These are phyloP conservation scores for Solanum microdontum DNA, from an alignment of 257 asterid genomes.

Conservation along the genomic window DNA sequence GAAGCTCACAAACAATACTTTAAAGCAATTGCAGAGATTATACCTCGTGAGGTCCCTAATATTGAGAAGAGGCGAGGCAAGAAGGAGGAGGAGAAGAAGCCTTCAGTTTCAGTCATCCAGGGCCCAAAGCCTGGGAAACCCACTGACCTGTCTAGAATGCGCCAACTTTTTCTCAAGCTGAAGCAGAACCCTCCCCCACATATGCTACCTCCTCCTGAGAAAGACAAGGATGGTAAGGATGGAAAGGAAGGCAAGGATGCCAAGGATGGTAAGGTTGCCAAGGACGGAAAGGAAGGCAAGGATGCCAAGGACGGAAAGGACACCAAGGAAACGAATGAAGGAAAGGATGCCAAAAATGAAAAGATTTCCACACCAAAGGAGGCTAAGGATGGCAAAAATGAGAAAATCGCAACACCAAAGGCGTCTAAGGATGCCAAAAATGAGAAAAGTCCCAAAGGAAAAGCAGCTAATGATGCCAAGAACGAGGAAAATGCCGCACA, in stretches of 20 bases:
- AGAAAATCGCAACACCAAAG: conserved; percentile 9
- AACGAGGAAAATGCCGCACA: conserved; percentile 1
- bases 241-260: conserved; percentile 12
- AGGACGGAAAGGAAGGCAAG: conserved; percentile 16
- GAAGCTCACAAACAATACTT: too few species aligned
- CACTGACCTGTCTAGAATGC: too few species aligned
- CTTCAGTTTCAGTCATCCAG: too few species aligned
- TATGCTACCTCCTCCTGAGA: too few species aligned
- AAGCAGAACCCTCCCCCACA: too few species aligned
- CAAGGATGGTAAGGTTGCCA: conserved; percentile 19
- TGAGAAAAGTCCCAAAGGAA: conserved; percentile 2
- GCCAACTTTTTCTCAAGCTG: too few species aligned
- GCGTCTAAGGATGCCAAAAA: conserved; percentile 6
- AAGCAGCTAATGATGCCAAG: background rate
- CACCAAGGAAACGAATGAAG: conserved; percentile 13
- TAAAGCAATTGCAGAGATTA: too few species aligned
- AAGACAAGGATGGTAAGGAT: too few species aligned
- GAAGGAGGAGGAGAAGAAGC: too few species aligned
- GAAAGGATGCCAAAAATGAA: conserved; percentile 16
- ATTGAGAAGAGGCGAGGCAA: too few species aligned
- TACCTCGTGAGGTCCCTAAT: too few species aligned
- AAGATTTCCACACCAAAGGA: conserved; percentile 7
- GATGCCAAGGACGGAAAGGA: conserved; percentile 25
- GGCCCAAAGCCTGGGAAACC: too few species aligned
- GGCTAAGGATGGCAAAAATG: conserved; percentile 8